Base-by-base conservation (phyloP, 495 filamentous ascomycete genomes). In the Elasticomyces elasticus region DNA sequence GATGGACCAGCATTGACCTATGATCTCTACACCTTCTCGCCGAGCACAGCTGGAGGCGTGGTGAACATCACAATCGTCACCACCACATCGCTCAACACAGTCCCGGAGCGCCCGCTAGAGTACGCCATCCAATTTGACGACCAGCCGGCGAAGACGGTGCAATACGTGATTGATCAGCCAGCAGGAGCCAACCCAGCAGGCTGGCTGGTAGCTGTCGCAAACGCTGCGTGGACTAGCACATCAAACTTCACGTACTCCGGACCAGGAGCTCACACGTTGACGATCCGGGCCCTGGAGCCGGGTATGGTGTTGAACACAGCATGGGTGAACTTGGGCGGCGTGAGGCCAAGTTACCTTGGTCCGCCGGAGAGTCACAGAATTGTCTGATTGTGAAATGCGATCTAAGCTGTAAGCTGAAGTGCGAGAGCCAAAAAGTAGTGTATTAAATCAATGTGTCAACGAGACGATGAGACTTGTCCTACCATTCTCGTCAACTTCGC, bases 261-360 rank as follows among this genome's bases (percentile, higher is more conserved):
- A 10, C 66, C 69, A 51, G 81, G 80, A 10, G 71, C 71, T 42
- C 78, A 83, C 56, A 81, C 69, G 28, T 62, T 86, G 49, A 77
- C 77, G 45, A 51, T 87, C 20, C 82, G 80, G 77, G 71, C 76
- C 23, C 66, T 84, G 47, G 78, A 84, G 69, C 74, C 81, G 35
- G 79, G 79, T 20, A 68, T 86, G 1, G 70, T 85, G n/a, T 71
- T 88, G 42, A 79, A 86, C 70, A 86, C 84, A 69, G 69, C 86
- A 27, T 70, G 85, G 6, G 46, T 87, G 3, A 72, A 88, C 66
- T 56, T 87, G 44, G 84, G 84, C 0, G 84, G 83, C n/a, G 77
- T 85, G 6, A 69, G 78, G 48, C 64, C 69, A 25, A 81, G 76
- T 47, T 87, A 85, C 65, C 64, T 86, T 37, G 84, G 84, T 1